Percentiles rank a stretch among this genome's conserved stretches.
Conservation (phyloP, 2,329 filamentous ascomycete species). For the Chalaropsis ovoidea region DNA sequence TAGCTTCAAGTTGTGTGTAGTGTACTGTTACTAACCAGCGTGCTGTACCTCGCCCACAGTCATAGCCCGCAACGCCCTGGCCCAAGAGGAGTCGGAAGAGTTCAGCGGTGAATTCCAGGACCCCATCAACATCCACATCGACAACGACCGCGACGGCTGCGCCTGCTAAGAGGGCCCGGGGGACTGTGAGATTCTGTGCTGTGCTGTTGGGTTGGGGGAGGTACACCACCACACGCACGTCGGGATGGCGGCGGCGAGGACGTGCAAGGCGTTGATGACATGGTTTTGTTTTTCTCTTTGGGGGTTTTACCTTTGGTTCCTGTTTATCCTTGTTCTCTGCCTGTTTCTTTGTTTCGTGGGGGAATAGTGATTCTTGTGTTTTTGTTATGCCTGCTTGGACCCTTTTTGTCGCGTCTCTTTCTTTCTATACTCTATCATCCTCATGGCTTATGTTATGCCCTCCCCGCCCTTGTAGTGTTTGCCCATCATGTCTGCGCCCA, state of each 20-base stretch:
- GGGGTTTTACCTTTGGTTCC: slow-evolving; percentile 2
- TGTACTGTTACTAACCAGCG: background rate
- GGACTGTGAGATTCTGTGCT: no score
- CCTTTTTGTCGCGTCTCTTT: background rate
- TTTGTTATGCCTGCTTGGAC: background rate
- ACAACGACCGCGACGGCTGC: slow-evolving; percentile 86
- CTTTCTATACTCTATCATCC: background rate
- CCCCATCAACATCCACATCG: slow-evolving; percentile 95
- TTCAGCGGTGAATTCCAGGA: slow-evolving; percentile 96
- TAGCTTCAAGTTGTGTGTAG: no score
- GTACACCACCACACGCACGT: background rate
- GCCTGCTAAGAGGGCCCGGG: slow-evolving; percentile 55
- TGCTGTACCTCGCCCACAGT: slow-evolving; percentile 43
- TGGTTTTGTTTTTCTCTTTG: slow-evolving; percentile 17
- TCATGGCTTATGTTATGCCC: background rate
- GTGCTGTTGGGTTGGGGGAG: slow-evolving; percentile 13
- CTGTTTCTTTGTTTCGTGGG: background rate
- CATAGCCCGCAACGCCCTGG: slow-evolving; percentile 88
- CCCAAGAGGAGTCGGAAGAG: slow-evolving; percentile 95
- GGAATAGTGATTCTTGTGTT: background rate
- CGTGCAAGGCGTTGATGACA: slow-evolving; percentile 15
- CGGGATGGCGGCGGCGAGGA: slow-evolving; percentile 9
- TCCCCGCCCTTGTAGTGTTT: background rate
- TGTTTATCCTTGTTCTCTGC: background rate
- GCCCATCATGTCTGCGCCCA: background rate